Conservation (phyloP, 805 yeast genomes). For the Myxozyma monticola region DNA sequence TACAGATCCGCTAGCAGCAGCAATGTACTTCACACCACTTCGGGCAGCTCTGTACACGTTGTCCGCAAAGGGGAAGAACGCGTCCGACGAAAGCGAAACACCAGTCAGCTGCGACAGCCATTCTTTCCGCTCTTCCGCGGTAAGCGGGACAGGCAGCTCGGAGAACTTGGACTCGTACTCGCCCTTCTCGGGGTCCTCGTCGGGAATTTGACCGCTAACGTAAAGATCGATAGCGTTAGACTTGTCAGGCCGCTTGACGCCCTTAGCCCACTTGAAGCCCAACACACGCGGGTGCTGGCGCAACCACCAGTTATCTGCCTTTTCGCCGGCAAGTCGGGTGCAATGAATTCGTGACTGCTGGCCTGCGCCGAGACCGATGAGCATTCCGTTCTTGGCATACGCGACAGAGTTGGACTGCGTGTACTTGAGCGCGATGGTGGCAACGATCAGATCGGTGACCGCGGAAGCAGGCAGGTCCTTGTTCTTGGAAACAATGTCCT, state of each 20-base stretch:
- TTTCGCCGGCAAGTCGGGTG: conserved; percentile 98
- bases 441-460: conserved; percentile 88
- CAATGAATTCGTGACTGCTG: conserved; percentile 99
- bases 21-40: conserved; percentile 93
- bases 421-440: conserved; percentile 94
- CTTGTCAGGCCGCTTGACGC: conserved; percentile 97
- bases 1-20: conserved; percentile 97
- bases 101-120: conserved; percentile 79
- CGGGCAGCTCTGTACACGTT: conserved; percentile 96
- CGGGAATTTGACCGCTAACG: conserved; percentile 90
- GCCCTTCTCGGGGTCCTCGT: conserved; percentile 84
- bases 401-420: conserved; percentile 98
- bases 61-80: conserved; percentile 99
- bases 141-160: conserved; percentile 77
- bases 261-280: conserved; percentile 95
- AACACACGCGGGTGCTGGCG: conserved; percentile 96
- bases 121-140: conserved; percentile 77
- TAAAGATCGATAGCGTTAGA: conserved; percentile 94
- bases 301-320: conserved; percentile 99
- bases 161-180: conserved; percentile 91
- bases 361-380: conserved; percentile 98
- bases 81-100: conserved; percentile 94
- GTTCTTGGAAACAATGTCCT: conserved; percentile 86
- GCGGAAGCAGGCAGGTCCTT: conserved; percentile 90
- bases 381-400: conserved; percentile 99